Conservation (phyloP, 306 rosid genomes). For the Begonia loranthoides region DNA sequence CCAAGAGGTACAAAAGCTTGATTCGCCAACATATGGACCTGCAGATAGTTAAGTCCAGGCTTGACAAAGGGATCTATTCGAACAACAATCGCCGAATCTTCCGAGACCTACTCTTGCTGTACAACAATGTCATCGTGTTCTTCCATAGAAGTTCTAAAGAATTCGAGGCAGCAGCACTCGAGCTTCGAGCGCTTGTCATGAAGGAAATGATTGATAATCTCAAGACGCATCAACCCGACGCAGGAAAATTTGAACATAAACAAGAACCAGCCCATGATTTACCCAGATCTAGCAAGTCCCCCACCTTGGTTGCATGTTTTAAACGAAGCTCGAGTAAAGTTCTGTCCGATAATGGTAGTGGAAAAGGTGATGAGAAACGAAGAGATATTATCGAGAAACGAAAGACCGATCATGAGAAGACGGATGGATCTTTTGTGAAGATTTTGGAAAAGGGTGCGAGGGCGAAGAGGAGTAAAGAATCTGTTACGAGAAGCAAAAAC, state of each 20-base stretch:
- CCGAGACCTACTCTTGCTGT: slow-evolving; percentile 35
- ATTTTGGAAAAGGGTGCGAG: slow-evolving; percentile 16
- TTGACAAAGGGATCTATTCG: slow-evolving; percentile 20
- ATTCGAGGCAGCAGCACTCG: slow-evolving; percentile 18
- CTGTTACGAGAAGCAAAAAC: slow-evolving; percentile 3
- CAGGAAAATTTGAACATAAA: slow-evolving; percentile 12
- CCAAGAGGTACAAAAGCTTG: slow-evolving; percentile 27
- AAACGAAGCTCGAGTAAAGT: slow-evolving; percentile 15
- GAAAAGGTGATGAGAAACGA: slow-evolving; percentile 8
- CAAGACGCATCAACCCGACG: background rate
- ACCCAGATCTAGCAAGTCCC: slow-evolving; percentile 17
- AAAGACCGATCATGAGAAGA: no score
- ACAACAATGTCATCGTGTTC: slow-evolving; percentile 32
- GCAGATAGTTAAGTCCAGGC: slow-evolving; percentile 20
- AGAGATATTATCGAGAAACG: slow-evolving; percentile 12
- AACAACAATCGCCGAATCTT: slow-evolving; percentile 19
- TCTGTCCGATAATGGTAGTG: slow-evolving; percentile 1
- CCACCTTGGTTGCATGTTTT: slow-evolving; percentile 16
- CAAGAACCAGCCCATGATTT: slow-evolving; percentile 6
- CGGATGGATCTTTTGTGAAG: slow-evolving; percentile 7
- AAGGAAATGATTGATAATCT: slow-evolving; percentile 24
- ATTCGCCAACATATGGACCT: slow-evolving; percentile 39
- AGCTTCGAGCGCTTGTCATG: slow-evolving; percentile 23
- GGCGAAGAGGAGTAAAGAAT: slow-evolving; percentile 20
- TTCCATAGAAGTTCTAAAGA: slow-evolving; percentile 22